These are phyloP conservation scores for Crucihimalaya himalaica DNA, from an alignment of 345 rosid species.

Conservation along the genomic window DNA sequence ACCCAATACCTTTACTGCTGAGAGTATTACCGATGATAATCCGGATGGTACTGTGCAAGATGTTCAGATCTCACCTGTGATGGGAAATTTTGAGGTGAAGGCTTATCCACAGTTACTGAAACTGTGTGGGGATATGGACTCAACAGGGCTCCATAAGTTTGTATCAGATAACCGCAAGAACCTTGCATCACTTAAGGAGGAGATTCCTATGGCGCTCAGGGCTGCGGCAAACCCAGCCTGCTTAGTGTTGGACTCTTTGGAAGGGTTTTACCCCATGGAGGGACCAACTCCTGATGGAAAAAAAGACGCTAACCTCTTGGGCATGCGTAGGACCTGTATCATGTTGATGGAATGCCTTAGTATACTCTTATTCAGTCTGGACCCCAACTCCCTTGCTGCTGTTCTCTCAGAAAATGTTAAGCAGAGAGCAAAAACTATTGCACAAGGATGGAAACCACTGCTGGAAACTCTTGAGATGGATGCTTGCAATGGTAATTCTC, in stretches of 20 bases:
- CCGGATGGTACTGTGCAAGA: constrained; percentile 52
- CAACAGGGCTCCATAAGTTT: constrained; percentile 88
- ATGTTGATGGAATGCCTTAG: constrained; percentile 99
- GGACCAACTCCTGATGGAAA: constrained; percentile 69
- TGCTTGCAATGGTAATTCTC: constrained; percentile 90
- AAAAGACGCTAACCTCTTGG: constrained; percentile 84
- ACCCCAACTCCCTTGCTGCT: constrained; percentile 48
- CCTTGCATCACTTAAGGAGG: constrained; percentile 82
- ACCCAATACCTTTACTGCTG: constrained; percentile 49
- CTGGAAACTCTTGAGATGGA: constrained; percentile 77
- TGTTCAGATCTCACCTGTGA: constrained; percentile 50
- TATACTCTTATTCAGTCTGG: constrained; percentile 58
- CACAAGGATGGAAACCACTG: constrained; percentile 89
- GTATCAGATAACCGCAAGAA: constrained; percentile 98
- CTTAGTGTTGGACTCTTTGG: constrained; percentile 78
- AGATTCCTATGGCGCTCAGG: constrained; percentile 81
- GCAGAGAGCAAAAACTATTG: constrained; percentile 74
- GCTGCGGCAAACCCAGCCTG: constrained; percentile 78
- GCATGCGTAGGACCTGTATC: constrained; percentile 94
- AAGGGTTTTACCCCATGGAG: constrained; percentile 75
- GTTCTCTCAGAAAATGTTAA: constrained; percentile 69
- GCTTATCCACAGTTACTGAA: constrained; percentile 77
- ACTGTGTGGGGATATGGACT: constrained; percentile 85
- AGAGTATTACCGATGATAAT: constrained; percentile 36
- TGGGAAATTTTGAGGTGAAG: constrained; percentile 56